Evolutionary conservation across 2,329 filamentous ascomycete species (phyloP), one percentile per base, ranked within the genome.

Genomic region (Aspergillus persii): DNA sequence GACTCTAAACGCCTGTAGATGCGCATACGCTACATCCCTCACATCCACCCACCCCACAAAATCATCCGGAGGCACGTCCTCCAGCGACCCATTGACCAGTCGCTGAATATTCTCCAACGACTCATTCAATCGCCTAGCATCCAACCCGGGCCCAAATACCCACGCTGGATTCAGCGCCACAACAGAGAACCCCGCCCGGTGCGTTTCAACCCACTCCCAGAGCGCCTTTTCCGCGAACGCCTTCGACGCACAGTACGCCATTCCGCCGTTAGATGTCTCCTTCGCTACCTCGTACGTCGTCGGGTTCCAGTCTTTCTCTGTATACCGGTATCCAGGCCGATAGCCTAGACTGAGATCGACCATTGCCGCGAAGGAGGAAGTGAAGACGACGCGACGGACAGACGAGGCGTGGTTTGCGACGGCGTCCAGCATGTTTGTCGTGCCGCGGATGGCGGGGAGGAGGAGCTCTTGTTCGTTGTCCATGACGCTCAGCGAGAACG

Each of bases 21-120:
- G 59, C 9, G 53, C 56, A 11, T 33, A 8, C 7, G 61, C 59
- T 8, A 63, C 30, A 30, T 63, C 61, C 9, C 61, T 56, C 8
- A 56, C 61, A 29, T 63, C 59, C 5, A 54, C 61, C n/a, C 39
- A 63, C 23, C n/a, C 50, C 0, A 39, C 41, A n/a, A 50, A 49
- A 8, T 27, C 48, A 1, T 12, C n/a, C 15, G 27, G 15, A 1
- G 58, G 48, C 11, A 44, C 44, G 30, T 51, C 44, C 2, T 11
- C 48, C 9, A 8, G 15, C 3, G 29, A 27, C 11, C 49, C 58
- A 18, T 52, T 30, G 11, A 60, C 53, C 23, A 53, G 3, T 6
- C 41, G 23, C 15, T 53, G 39, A n/a, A 53, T 49, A 9, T 9
- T 12, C 26, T 59, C 36, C 12, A 50, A 30, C 30, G 15, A 39